Percentiles rank a stretch among this genome's conserved stretches.
Evolutionary conservation across 2,329 filamentous ascomycete species (phyloP).

Genomic region (Spiromastix sp.): DNA sequence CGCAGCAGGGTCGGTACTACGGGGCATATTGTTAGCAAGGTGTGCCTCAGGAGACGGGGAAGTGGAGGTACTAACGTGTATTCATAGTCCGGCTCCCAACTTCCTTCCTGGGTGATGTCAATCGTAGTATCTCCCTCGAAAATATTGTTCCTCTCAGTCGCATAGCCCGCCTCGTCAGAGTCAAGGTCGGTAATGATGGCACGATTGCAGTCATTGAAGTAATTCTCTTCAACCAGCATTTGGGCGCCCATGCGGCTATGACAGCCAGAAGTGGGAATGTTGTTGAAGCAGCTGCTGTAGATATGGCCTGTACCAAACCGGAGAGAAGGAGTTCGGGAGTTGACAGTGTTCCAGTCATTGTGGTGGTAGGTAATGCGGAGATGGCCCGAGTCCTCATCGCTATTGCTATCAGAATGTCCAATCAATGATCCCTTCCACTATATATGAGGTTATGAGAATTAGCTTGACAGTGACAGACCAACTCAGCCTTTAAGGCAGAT

Average conservation of each 20-base stretch:
- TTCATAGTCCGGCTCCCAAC: background rate
- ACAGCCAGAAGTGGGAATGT: conserved; percentile 25
- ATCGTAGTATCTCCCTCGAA: background rate
- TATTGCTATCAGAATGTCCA: conserved; percentile 19
- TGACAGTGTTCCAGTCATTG: conserved; percentile 17
- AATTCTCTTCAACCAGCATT: conserved; percentile 33
- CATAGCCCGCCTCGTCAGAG: conserved; percentile 1
- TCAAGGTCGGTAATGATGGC: conserved; percentile 5
- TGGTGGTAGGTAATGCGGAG: conserved; percentile 17
- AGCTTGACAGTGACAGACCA: too few relatives aligned
- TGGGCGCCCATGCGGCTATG: conserved; percentile 34
- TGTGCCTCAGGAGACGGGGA: background rate
- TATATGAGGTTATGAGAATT: background rate
- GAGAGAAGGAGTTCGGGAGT: conserved; percentile 8
- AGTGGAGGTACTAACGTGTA: conserved; percentile 4
- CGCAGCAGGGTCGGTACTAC: conserved; percentile 2
- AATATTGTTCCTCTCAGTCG: conserved; percentile 2
- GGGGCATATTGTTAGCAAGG: background rate
- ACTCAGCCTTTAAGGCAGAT: background rate
- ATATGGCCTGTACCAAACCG: conserved; percentile 8
- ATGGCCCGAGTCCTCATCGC: conserved; percentile 17
- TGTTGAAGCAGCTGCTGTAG: conserved; percentile 19
- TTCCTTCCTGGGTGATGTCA: conserved; percentile 3
- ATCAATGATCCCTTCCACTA: conserved; percentile 16
- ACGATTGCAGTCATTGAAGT: conserved; percentile 16